Base-by-base conservation (phyloP, 306 rosid species). In the Mimosa bimucronata region DNA sequence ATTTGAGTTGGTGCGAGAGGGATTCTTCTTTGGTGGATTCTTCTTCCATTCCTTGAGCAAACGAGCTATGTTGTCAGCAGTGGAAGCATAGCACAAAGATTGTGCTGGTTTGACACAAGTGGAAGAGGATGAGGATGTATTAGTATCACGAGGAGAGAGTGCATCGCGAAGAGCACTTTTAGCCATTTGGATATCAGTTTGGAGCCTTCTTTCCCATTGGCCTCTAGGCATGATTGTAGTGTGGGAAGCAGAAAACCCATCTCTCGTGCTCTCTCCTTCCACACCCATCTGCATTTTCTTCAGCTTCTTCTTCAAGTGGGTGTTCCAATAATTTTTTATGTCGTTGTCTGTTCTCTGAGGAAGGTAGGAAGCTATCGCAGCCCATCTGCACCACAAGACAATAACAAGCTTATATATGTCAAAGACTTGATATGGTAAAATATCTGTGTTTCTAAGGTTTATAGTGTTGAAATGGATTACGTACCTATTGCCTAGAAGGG, bases 331-430 rank as follows among this genome's bases (percentile, higher is more conserved):
- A 82, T 95, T 95, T 60, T 95, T 95, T 21, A 95, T 95, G 86
- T 95, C 98, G 66, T 95, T 95, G 25, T 95, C 98, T 66, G 98
- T 95, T 88, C 98, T 92, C 68, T 95, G 92, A 3, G 98, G 98
- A 67, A 95, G 98, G 83, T 95, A 95, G 44, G 98, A 89, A 71
- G 98, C 98, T 81, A 95, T 95, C 3, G 98, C 98, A 64, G 98
- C 98, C 98, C 98, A 95, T 86, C 98, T 95, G 88, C 66, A 77
- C 16, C 82, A 69, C 26, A 30, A 64, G 57, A 77, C 72, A 86
- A 88, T 80, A 57, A 15, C 25, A 23, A 79, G 46, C 42, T 71
- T 41, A 61, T 79, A 78, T 79, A 15, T 15, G 26, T 62, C 5
- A 29, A 62, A 62, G 40, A 62, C 11, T 62, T 29, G 10, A 62